Evolutionary conservation across 2,329 filamentous ascomycete genomes (phyloP), one percentile per base, ranked within the genome.

Genomic region (Dryadomyces quercivorus): DNA sequence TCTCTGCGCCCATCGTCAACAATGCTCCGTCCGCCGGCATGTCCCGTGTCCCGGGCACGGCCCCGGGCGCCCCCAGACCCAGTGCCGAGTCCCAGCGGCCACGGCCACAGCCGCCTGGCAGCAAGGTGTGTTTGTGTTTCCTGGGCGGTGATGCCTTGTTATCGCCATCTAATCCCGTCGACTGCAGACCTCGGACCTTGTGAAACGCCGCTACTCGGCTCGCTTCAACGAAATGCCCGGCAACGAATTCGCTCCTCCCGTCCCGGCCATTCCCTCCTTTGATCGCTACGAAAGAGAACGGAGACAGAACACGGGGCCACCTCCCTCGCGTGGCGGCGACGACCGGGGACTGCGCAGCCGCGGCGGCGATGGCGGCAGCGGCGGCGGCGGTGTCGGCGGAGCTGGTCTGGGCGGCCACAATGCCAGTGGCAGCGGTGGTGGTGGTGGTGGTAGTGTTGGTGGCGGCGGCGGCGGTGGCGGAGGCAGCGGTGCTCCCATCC

Each of bases 181-280:
- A 10, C 4, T n/a, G n/a, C 67, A 82, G 80, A 84, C 81, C 1
- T 80, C 80, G 22, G 92, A 98, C 67, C 75, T 97, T 53, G 91
- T 98, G 56, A 97, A 97, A 73, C 81, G 90, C 62, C 78, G 93
- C 62, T 98, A 97, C 70, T 97, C 93, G 43, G 91, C 91, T 45
- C 84, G 92, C 57, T 95, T 96, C 68, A 92, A 90, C 63, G 83
- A 87, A 60, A 69, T 85, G 1, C 86, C 86, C 57, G 83, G 87
- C 63, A 83, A 88, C 63, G 83, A 88, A 62, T 86, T 82, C 65
- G 81, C 80, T n/a, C 80, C 89, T 18, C 80, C 87, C 2, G 75
- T 95, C 59, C 92, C 93, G 1, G 69, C 78, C 13, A 64, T 88
- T 53, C 82, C 85, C 59, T 68, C 76, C 45, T 66, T 78, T 53